Base-by-base conservation (phyloP, 2,329 filamentous ascomycete genomes). In the Trichoderma brevicompactum region DNA sequence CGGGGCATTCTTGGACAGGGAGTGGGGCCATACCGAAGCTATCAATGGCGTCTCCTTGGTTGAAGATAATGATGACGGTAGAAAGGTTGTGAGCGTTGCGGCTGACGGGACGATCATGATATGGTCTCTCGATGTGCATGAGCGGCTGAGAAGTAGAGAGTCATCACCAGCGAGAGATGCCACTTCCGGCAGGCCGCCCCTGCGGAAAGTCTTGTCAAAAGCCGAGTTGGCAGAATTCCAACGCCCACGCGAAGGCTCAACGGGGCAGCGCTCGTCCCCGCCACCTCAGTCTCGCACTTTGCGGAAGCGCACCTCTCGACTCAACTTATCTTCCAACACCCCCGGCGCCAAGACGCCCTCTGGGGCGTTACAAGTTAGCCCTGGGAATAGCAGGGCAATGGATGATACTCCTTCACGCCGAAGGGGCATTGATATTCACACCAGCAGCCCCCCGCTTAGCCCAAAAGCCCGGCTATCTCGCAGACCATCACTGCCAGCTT, bases 21-120 rank as follows among this genome's bases (percentile, higher is more conserved):
- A 98, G 78, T 97, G 93, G 87, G 95, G 95, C 1, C 95, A 99
- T 71, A 97, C 94, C 0, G 94, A 97, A 74, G 91, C 94, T 8
- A 92, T 99, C 69, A 96, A 92, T 59, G 94, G 94, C 67, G 87
- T 96, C 17, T 85, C 90, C 4, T 79, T 97, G 17, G 76, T 94
- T 10, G 86, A 90, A 63, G 82, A 82, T 7, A 81, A 83, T 0
- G 84, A 86, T 15, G 80, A 82, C 15, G 78, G 80, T 32, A 84
- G 85, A 60, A 84, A 83, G 66, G 79, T 92, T 48, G 85, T 94
- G 60, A 94, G 89, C 69, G 90, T 91, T 38, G 92, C 90, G 1
- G 87, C 90, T 5, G 92, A 95, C 74, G 91, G 91, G 1, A 92
- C 91, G 0, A 89, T 94, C 69, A 94, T 94, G 90, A 87, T 93